Base-by-base conservation (phyloP, 176 grass and related monocot species). In the Zizania latifolia region DNA sequence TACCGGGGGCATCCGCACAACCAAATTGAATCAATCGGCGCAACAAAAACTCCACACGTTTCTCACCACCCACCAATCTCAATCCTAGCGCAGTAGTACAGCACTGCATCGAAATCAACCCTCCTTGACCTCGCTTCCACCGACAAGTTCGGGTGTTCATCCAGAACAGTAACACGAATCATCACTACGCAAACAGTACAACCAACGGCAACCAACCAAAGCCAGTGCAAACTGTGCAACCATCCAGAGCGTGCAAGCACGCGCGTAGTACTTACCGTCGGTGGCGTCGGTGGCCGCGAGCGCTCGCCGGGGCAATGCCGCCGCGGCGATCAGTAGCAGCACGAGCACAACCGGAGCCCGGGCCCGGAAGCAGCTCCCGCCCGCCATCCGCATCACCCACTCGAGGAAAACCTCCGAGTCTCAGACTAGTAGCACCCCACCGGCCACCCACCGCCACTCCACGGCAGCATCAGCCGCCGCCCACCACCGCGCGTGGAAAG, bases 211-310 rank as follows among this genome's bases (percentile, higher is more conserved):
- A 36, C 46, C 24, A 78, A 14, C 30, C 43, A 21, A 55, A 73
- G 26, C 43, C 22, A 81, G 9, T 27, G 43, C 67, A 56, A 4
- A 24, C 32, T 10, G 65, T 38, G 32, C 41, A 23, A 6, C 12
- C 46, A 53, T 14, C 24, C 35, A 8, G 9, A 70, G 77, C 17
- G 13, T 14, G 1, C 13, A 11, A 30, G 28, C 21, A 15, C 8
- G 60, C 31, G 55, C 46, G 37, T n/a, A 53, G 37, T n/a, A 53
- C 48, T 63, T 74, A 88, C 86, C 80, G 41, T 88, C 86, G 62
- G 61, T 40, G 43, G 75, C 54, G 40, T 74, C 80, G 61, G 86
- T 88, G 68, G 38, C 69, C n/a, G 75, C 80, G 19, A 41, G 69
- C 54, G 75, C 80, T 4, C n/a, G 15, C 27, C 33, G 61, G 34